Evolutionary conservation across 306 rosid genomes (phyloP).

Genomic region (Mimosa pudica): DNA sequence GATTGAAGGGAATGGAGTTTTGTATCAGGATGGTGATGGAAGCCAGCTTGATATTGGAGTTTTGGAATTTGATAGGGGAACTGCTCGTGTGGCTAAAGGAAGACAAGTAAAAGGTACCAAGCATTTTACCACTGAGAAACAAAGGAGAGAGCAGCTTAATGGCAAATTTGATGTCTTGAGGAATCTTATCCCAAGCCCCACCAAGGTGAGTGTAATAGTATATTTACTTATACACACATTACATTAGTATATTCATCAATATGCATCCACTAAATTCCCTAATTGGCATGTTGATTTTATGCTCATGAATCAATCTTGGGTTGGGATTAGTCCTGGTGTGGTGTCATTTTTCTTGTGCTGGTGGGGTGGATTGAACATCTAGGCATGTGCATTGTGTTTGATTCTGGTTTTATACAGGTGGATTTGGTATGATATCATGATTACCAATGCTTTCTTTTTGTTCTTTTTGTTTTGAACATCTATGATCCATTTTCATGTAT

Average conservation of each 20-base stretch:
- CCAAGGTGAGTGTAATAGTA: conserved; percentile 50
- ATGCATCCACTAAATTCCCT: conserved; percentile 5
- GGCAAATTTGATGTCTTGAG: conserved; percentile 58
- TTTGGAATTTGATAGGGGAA: conserved; percentile 66
- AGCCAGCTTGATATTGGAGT: conserved; percentile 71
- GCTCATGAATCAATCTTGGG: conserved; percentile 21
- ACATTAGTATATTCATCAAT: not conserved
- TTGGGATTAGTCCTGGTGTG: conserved; percentile 11
- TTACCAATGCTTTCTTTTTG: no score
- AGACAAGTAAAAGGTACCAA: conserved; percentile 60
- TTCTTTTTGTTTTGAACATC: no score
- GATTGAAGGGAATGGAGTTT: conserved; percentile 51
- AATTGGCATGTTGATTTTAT: not conserved
- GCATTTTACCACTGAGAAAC: conserved; percentile 71
- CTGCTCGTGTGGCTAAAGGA: conserved; percentile 55
- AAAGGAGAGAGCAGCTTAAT: conserved; percentile 69
- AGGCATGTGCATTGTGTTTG: conserved; percentile 17
- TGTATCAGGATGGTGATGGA: conserved; percentile 54
- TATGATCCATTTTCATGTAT: no score
- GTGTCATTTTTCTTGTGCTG: not conserved
- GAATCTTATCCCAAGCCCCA: conserved; percentile 70
- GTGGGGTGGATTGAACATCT: conserved; percentile 66
- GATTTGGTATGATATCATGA: conserved; percentile 34
- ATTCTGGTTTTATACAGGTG: conserved; percentile 36
- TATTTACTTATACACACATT: no score